A percentile compares a stretch with the other conserved stretches of the same genome.
phyloP scores from a whole-genome alignment of 202 grass and related monocot species.

The Saccharum hybrid region DNA sequence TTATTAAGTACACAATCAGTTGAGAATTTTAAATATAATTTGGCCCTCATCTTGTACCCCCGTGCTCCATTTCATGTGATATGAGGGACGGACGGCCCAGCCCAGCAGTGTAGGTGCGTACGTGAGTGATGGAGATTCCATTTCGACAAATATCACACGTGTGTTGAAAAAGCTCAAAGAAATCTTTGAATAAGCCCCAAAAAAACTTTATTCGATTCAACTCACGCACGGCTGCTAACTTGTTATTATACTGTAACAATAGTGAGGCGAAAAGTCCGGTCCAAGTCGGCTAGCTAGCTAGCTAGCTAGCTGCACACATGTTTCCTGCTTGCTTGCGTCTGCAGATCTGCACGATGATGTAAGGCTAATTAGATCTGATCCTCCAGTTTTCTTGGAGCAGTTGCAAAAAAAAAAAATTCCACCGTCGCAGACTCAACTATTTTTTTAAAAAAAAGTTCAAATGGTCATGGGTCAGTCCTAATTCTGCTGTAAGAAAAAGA shows the following conservation, averaged over 20 bases:
- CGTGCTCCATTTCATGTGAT: not conserved
- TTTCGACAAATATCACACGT: not conserved
- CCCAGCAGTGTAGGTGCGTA: not conserved
- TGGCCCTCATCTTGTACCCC: not conserved
- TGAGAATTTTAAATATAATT: not conserved
- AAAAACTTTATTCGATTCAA: not conserved
- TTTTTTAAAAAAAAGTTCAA: not conserved
- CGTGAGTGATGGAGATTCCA: not conserved
- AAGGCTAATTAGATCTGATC: not conserved
- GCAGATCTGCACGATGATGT: not conserved
- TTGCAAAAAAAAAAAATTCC: not conserved
- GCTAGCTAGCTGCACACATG: not conserved
- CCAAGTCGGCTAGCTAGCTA: constrained; percentile 2
- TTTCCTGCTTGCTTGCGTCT: not conserved
- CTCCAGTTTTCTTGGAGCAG: not conserved
- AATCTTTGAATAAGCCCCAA: not conserved
- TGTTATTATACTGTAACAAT: not conserved
- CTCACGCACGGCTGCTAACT: not conserved
- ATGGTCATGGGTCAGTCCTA: not conserved
- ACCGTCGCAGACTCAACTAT: not conserved
- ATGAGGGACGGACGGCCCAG: not conserved
- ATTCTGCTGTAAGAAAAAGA: not conserved
- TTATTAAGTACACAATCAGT: too few species aligned
- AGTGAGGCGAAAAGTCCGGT: not conserved
- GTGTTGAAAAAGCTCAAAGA: not conserved